Conservation (phyloP, 2,329 filamentous ascomycete species). For the Lachnellula arida region DNA sequence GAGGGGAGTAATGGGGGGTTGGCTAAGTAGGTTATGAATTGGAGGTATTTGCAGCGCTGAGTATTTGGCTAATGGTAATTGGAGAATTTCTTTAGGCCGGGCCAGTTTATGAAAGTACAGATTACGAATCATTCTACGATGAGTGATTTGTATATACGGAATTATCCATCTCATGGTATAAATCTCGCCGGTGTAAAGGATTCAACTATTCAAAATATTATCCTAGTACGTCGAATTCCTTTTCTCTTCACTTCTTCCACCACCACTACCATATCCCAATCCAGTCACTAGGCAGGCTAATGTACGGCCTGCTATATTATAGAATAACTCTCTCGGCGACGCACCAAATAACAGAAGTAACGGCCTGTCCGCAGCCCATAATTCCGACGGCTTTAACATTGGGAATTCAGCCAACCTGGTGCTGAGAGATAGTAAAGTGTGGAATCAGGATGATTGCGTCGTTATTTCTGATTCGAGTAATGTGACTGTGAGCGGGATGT, state of each 20-base stretch:
- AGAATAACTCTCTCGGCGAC: slow-evolving; percentile 37
- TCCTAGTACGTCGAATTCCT: slow-evolving; percentile 14
- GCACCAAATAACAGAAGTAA: slow-evolving; percentile 32
- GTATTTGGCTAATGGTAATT: neutral
- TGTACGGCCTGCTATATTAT: no score
- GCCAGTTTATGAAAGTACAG: slow-evolving; percentile 38
- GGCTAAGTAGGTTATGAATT: slow-evolving; percentile 12
- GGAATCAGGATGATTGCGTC: slow-evolving; percentile 33
- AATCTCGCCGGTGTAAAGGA: slow-evolving; percentile 33
- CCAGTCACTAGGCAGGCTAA: no score
- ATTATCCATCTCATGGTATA: slow-evolving; percentile 39
- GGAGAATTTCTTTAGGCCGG: slow-evolving; percentile 31
- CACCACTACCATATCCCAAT: no score
- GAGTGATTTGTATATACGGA: slow-evolving; percentile 36
- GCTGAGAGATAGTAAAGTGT: slow-evolving; percentile 27
- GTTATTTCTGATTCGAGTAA: slow-evolving; percentile 18
- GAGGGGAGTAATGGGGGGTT: slow-evolving; percentile 43
- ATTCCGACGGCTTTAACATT: slow-evolving; percentile 35
- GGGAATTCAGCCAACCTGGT: slow-evolving; percentile 28
- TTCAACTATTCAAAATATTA: slow-evolving; percentile 33
- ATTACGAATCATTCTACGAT: slow-evolving; percentile 37
- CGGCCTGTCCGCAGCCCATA: slow-evolving; percentile 35
- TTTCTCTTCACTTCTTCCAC: no score
- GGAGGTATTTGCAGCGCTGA: no score
- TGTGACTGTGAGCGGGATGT: slow-evolving; percentile 6